Evolutionary conservation across 1,284 basidiomycete species (phyloP).

Genomic region (Anthracocystis panici-leucophaei): DNA sequence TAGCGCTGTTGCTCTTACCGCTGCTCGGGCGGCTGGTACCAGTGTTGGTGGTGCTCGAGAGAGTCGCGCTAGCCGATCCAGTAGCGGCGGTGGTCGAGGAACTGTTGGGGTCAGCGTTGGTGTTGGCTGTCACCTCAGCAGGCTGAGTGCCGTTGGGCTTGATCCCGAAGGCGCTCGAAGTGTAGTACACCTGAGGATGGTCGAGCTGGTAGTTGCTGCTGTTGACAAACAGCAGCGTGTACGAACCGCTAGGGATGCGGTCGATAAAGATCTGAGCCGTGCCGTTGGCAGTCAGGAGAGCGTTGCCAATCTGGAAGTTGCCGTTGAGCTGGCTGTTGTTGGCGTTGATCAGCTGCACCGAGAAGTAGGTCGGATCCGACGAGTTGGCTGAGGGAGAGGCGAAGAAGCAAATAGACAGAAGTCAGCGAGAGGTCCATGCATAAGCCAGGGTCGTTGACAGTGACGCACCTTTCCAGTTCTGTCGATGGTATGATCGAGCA

Average conservation of each 20-base stretch:
- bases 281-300: slow-evolving; percentile 47
- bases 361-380: slow-evolving; percentile 46
- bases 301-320: slow-evolving; percentile 60
- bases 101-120: slow-evolving; percentile 43
- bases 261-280: slow-evolving; percentile 54
- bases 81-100: slow-evolving; percentile 37
- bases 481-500: neutral
- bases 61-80: slow-evolving; percentile 34
- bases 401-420: neutral
- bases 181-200: slow-evolving; percentile 51
- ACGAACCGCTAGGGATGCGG: slow-evolving; percentile 48
- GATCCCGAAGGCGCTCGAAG: slow-evolving; percentile 42
- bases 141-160: slow-evolving; percentile 55
- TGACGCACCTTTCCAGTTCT: slow-evolving; percentile 48
- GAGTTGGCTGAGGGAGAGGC: slow-evolving; percentile 39
- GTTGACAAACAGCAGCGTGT: slow-evolving; percentile 56
- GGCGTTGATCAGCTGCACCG: slow-evolving; percentile 52
- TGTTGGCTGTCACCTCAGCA: slow-evolving; percentile 49
- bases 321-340: slow-evolving; percentile 54
- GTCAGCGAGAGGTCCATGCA: neutral
- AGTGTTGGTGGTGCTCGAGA: slow-evolving; percentile 22
- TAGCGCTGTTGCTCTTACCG: slow-evolving; percentile 20
- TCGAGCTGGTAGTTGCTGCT: slow-evolving; percentile 57
- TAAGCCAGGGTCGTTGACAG: neutral
- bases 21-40: slow-evolving; percentile 4